Conservation (phyloP, 1,139 yeast genomes). For the Hyphopichia khmerensis region DNA sequence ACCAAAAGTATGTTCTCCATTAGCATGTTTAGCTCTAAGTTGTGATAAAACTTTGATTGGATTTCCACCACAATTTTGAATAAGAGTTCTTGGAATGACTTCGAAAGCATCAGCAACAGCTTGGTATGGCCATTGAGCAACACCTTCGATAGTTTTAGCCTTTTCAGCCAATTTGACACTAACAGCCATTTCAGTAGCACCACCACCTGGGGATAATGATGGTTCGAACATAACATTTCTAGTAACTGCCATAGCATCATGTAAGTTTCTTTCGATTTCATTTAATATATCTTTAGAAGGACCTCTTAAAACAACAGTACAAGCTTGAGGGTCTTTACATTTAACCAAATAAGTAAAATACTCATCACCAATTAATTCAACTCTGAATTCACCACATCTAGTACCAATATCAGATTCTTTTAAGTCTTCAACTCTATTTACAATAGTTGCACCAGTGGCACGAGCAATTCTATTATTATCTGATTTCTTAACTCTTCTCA, state of each 20-base stretch:
- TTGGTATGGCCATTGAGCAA: conserved; percentile 97
- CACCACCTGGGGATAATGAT: conserved; percentile 95
- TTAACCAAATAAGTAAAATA: conserved; percentile 84
- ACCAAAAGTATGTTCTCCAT: conserved; percentile 82
- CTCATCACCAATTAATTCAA: conserved; percentile 96
- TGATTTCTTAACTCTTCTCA: conserved; percentile 93
- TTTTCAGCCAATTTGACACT: conserved; percentile 84
- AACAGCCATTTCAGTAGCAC: conserved; percentile 99
- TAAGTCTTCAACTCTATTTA: conserved; percentile 91
- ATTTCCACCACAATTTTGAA: conserved; percentile 97
- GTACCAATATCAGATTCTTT: conserved; percentile 89
- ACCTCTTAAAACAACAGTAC: conserved; percentile 90
- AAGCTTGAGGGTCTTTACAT: conserved; percentile 86
- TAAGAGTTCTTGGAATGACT: conserved; percentile 93
- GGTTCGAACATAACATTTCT: conserved; percentile 96
- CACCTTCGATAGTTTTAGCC: conserved; percentile 91
- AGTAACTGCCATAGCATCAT: conserved; percentile 98
- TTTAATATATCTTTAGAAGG: conserved; percentile 95
- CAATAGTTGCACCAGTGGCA: conserved; percentile 97
- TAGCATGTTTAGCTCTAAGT: conserved; percentile 94
- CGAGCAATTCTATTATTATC: conserved; percentile 97
- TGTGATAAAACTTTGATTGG: conserved; percentile 88
- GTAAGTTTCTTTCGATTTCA: conserved; percentile 95
- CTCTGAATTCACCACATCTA: conserved; percentile 85
- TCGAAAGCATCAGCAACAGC: conserved; percentile 99